Evolutionary conservation across 2,329 filamentous ascomycete species (phyloP).

Genomic region (Xylariaceae sp.): DNA sequence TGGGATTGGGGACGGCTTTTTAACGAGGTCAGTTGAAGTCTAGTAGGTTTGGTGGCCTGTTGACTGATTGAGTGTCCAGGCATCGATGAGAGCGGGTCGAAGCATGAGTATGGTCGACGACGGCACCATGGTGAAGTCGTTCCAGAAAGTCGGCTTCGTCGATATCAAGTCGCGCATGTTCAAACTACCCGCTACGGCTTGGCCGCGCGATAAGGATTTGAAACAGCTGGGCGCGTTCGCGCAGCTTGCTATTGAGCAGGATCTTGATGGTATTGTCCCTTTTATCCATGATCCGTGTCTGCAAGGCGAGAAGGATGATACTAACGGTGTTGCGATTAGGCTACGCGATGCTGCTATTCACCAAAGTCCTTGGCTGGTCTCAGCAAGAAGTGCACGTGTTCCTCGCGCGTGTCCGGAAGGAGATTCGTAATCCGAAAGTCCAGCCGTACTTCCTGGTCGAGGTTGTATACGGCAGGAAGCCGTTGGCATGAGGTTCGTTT

Average conservation of each 20-base stretch:
- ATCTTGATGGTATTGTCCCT: slow-evolving; percentile 25
- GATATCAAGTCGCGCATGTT: slow-evolving; percentile 49
- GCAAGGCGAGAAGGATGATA: not conserved
- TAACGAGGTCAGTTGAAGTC: slow-evolving; percentile 37
- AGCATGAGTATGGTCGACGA: slow-evolving; percentile 48
- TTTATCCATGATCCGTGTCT: too few relatives aligned
- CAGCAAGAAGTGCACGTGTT: slow-evolving; percentile 20
- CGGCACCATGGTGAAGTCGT: slow-evolving; percentile 45
- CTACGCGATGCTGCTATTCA: slow-evolving; percentile 29
- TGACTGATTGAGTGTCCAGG: slow-evolving; percentile 10
- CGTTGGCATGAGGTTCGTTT: not conserved
- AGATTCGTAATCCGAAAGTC: slow-evolving; percentile 22
- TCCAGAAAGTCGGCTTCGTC: slow-evolving; percentile 52
- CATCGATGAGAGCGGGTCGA: slow-evolving; percentile 33
- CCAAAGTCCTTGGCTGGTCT: slow-evolving; percentile 26
- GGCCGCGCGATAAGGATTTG: slow-evolving; percentile 28
- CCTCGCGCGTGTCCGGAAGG: slow-evolving; percentile 23
- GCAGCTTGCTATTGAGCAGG: slow-evolving; percentile 27
- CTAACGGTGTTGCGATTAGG: slow-evolving; percentile 16
- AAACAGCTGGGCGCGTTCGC: slow-evolving; percentile 30
- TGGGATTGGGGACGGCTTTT: slow-evolving; percentile 29
- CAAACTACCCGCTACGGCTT: slow-evolving; percentile 39
- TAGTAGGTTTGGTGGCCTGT: not conserved
- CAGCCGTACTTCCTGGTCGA: slow-evolving; percentile 27
- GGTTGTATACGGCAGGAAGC: slow-evolving; percentile 24